These are phyloP conservation scores for Coemansia reversa DNA, from an alignment of 192 early-diverging fungal genomes.

Conservation along the genomic window DNA sequence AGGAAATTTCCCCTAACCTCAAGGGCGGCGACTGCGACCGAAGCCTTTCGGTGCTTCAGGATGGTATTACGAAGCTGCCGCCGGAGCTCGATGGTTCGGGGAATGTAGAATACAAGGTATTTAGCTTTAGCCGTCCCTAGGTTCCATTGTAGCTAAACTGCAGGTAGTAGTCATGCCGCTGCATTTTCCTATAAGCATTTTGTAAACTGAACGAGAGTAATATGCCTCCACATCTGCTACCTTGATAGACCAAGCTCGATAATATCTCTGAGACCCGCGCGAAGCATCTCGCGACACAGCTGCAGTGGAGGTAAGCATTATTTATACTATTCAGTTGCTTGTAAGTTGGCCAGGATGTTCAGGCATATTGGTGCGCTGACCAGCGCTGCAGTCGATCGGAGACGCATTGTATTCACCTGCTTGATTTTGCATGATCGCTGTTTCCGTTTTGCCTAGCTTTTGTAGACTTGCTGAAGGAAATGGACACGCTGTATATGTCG, in stretches of 20 bases:
- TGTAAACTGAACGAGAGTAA: no score
- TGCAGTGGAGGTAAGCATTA: constrained; percentile 75
- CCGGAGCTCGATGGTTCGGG: constrained; percentile 83
- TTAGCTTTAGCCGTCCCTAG: constrained; percentile 33
- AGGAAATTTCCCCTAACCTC: constrained; percentile 15
- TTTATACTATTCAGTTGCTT: background rate
- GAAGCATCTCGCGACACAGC: constrained; percentile 86
- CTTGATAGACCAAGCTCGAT: constrained; percentile 48
- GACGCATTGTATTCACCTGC: background rate
- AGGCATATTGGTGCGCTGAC: no score
- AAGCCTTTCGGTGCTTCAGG: constrained; percentile 32
- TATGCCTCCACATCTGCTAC: background rate
- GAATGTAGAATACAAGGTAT: constrained; percentile 91
- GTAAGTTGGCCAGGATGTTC: background rate
- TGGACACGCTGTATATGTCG: constrained; percentile 84
- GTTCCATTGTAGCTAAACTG: constrained; percentile 25
- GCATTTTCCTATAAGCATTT: constrained; percentile 3
- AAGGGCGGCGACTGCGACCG: background rate
- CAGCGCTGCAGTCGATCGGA: background rate
- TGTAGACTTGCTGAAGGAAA: constrained; percentile 86
- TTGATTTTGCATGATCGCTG: constrained; percentile 4
- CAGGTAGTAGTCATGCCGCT: background rate
- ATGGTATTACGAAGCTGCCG: constrained; percentile 57
- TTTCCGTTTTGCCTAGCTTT: constrained; percentile 53
- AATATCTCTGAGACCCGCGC: constrained; percentile 47